Evolutionary conservation across 2,329 filamentous ascomycete species (phyloP), one percentile per base, ranked within the genome.

Genomic region (Phialophora chinensis): DNA sequence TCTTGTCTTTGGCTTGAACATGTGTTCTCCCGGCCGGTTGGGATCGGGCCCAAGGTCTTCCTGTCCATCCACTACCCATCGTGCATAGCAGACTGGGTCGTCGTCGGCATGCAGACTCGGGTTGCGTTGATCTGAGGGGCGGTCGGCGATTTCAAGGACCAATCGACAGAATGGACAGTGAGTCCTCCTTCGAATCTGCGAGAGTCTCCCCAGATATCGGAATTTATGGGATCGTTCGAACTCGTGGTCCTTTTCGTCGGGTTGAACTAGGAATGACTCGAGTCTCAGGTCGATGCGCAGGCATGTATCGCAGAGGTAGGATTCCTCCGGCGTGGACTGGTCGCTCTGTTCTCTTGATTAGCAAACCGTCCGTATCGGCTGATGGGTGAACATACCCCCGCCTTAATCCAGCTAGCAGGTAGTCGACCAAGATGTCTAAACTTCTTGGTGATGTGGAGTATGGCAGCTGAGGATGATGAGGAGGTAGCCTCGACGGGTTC

Each of bases 51-150:
- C 65, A 8, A 67, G 27, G 31, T 73, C 71, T 62, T 69, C 69
- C 53, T 72, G 71, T 33, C 71, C 71, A 59, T 73, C 71, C 20
- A 72, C 65, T n/a, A 73, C 70, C 71, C 71, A 73, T 62, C 68
- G 66, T n/a, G 69, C 70, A 57, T 69, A 73, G 49, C 64, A 63
- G 44, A 66, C 57, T 12, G 70, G 69, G 61, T 73, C 71, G 20
- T 72, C 71, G 52, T 70, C 69, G 29, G 63, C 61, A 29, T 65
- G 56, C 2, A 62, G 52, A 61, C 67, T 71, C 5, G 71, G 71
- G 3, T 63, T 69, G 49, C 71, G 66, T 57, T 73, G 71, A 52
- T 73, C 71, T 42, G 66, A 64, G 20, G 71, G 71, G 23, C 71
- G 69, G 55, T 73, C 71, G 33, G 69, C 70, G 11, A 72, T 71